Percentiles rank a stretch among this genome's conserved stretches.
These are phyloP conservation scores for Herpetomonas samuelpessoai DNA, from an alignment of 208 protist species.

Conservation along the genomic window DNA sequence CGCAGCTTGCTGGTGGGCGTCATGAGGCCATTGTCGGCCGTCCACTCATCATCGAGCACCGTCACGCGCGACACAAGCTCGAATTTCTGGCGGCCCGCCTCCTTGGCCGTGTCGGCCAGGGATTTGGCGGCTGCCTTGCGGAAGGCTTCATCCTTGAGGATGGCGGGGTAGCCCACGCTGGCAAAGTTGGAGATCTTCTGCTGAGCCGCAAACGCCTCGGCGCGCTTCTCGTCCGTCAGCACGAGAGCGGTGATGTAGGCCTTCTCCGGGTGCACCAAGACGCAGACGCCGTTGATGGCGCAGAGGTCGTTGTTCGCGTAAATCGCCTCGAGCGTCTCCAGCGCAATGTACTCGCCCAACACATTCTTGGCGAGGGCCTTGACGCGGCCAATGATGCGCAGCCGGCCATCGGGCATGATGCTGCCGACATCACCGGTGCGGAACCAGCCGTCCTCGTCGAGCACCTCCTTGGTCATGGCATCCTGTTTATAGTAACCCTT, in stretches of 20 bases:
- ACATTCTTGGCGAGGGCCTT: conserved; percentile 90
- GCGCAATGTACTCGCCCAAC: conserved; percentile 88
- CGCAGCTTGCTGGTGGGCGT: conserved; percentile 68
- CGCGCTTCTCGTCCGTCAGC: conserved; percentile 59
- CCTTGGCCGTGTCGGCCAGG: conserved; percentile 18
- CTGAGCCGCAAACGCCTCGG: conserved; percentile 35
- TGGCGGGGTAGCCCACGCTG: conserved; percentile 36
- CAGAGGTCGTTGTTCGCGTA: conserved; percentile 53
- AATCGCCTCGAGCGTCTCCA: conserved; percentile 74
- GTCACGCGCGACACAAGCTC: conserved; percentile 32
- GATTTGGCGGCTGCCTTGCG: conserved; percentile 9
- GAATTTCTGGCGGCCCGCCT: conserved; percentile 28
- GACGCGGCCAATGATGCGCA: conserved; percentile 76
- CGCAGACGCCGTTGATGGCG: conserved; percentile 57
- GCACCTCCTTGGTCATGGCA: conserved; percentile 60
- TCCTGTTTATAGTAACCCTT: conserved; percentile 90
- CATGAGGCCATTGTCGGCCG: conserved; percentile 52
- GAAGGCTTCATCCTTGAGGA: conserved; percentile 40
- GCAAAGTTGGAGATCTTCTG: conserved; percentile 37
- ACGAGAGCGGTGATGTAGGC: conserved; percentile 62
- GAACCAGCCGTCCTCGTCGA: conserved; percentile 84
- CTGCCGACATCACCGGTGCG: conserved; percentile 88
- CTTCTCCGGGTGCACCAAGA: conserved; percentile 54
- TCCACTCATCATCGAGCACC: conserved; percentile 51
- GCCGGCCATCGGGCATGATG: conserved; percentile 19